Percentiles rank a stretch among this genome's conserved stretches.
These are phyloP conservation scores for Trametes pubescens DNA, from an alignment of 1,284 basidiomycete genomes.

Conservation along the genomic window DNA sequence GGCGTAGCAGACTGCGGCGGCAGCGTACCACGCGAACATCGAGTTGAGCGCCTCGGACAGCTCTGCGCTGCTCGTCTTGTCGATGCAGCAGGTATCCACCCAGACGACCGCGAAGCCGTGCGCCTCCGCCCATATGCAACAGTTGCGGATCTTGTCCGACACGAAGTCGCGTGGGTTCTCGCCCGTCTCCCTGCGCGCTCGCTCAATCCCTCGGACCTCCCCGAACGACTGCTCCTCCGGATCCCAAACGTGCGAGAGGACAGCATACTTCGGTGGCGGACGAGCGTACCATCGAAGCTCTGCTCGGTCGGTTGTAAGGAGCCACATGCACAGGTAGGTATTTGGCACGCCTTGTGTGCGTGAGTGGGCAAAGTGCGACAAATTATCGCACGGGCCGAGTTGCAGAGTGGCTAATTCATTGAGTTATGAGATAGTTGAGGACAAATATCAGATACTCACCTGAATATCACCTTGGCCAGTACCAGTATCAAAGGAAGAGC, in stretches of 20 bases:
- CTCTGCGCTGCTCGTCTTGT: no score
- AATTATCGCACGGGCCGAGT: no score
- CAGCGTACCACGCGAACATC: conserved; percentile 10
- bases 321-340: conserved; percentile 2
- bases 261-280: conserved; percentile 4
- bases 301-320: conserved; percentile 3
- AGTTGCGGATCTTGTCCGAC: conserved; percentile 7
- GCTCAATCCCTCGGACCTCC: background rate
- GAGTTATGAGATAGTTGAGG: no score
- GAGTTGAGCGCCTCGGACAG: background rate
- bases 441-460: no score
- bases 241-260: conserved; percentile 9
- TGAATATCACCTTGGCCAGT: no score
- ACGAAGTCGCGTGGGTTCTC: conserved; percentile 6
- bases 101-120: conserved; percentile 10
- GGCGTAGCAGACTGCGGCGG: conserved; percentile 10
- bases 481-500: no score
- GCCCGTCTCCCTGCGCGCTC: background rate
- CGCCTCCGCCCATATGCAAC: conserved; percentile 8
- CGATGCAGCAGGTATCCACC: conserved; percentile 10
- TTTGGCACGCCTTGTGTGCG: no score
- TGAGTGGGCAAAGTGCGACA: no score
- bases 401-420: no score
- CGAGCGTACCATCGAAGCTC: conserved; percentile 1
- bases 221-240: background rate